These are phyloP conservation scores for Wickerhamiella nectarea DNA, from an alignment of 805 yeast genomes.

Conservation along the genomic window DNA sequence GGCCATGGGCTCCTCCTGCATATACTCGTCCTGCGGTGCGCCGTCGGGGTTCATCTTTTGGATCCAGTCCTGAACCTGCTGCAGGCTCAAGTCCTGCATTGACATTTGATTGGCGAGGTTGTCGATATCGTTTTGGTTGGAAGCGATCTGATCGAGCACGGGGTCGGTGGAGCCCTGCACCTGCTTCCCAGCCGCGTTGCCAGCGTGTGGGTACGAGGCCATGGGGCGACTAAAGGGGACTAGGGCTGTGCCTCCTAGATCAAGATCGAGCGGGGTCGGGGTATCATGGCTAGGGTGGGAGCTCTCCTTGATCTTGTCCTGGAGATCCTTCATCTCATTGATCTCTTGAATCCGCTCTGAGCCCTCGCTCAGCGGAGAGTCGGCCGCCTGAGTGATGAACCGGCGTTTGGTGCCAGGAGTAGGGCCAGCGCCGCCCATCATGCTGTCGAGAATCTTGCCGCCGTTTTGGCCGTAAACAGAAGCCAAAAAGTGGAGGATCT, in stretches of 20 bases:
- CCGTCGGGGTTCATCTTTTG: slow-evolving; percentile 9
- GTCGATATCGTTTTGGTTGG: slow-evolving; percentile 16
- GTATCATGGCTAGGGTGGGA: background rate
- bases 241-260: background rate
- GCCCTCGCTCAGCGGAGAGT: slow-evolving; percentile 8
- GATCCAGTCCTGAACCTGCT: slow-evolving; percentile 25
- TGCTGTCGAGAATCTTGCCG: slow-evolving; percentile 27
- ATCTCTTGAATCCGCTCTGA: slow-evolving; percentile 15
- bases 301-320: slow-evolving; percentile 17
- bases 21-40: background rate
- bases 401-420: slow-evolving; percentile 16
- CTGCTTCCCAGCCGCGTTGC: too few species aligned
- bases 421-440: slow-evolving; percentile 17
- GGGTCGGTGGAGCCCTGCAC: background rate
- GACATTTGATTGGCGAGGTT: slow-evolving; percentile 19
- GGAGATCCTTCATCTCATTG: slow-evolving; percentile 20
- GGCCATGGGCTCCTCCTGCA: background rate
- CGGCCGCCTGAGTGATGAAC: slow-evolving; percentile 19
- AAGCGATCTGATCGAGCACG: background rate
- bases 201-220: slow-evolving; percentile 1
- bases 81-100: slow-evolving; percentile 21
- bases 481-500: slow-evolving; percentile 76
- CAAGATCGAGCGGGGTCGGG: slow-evolving; percentile 1
- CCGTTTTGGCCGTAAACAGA: slow-evolving; percentile 60
- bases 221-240: slow-evolving; percentile 9